phyloP scores from a whole-genome alignment of 2,329 filamentous ascomycete genomes.

The Talaromyces verruculosus region DNA sequence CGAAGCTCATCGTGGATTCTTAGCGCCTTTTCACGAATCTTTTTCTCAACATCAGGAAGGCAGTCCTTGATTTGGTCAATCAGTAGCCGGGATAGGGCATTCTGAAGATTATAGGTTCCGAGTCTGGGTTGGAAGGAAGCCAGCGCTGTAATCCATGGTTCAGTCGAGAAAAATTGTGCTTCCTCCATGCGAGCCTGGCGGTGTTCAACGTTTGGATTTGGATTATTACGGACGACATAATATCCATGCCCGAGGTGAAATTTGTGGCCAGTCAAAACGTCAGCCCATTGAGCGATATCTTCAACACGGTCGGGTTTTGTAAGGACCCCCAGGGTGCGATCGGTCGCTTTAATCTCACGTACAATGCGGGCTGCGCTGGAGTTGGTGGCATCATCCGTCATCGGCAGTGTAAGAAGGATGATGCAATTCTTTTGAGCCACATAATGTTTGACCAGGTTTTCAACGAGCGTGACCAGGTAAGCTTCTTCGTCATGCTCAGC shows the following conservation, averaged over 20 bases:
- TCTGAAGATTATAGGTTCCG: slow-evolving; percentile 54
- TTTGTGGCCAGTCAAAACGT: slow-evolving; percentile 61
- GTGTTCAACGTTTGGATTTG: slow-evolving; percentile 48
- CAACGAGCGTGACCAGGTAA: slow-evolving; percentile 70
- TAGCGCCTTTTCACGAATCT: slow-evolving; percentile 50
- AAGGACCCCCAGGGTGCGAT: slow-evolving; percentile 70
- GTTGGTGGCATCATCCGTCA: slow-evolving; percentile 76
- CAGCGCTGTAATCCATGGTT: slow-evolving; percentile 51
- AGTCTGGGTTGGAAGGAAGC: slow-evolving; percentile 46
- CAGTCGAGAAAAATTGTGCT: slow-evolving; percentile 49
- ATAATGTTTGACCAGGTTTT: slow-evolving; percentile 69
- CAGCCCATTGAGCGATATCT: slow-evolving; percentile 58
- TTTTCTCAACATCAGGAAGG: slow-evolving; percentile 36
- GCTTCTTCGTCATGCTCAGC: slow-evolving; percentile 63
- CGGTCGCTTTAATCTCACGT: slow-evolving; percentile 55
- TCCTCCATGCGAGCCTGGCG: slow-evolving; percentile 52
- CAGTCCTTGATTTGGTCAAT: slow-evolving; percentile 48
- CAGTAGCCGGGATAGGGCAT: slow-evolving; percentile 50
- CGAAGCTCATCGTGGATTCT: slow-evolving; percentile 57
- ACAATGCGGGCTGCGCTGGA: slow-evolving; percentile 70
- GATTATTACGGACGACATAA: slow-evolving; percentile 67
- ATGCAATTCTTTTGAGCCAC: slow-evolving; percentile 69
- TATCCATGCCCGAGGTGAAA: slow-evolving; percentile 72
- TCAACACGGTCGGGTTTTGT: slow-evolving; percentile 80
- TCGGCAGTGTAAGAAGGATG: slow-evolving; percentile 72